phyloP scores from a whole-genome alignment of 1,284 basidiomycete genomes.

The Fomes fomentarius region DNA sequence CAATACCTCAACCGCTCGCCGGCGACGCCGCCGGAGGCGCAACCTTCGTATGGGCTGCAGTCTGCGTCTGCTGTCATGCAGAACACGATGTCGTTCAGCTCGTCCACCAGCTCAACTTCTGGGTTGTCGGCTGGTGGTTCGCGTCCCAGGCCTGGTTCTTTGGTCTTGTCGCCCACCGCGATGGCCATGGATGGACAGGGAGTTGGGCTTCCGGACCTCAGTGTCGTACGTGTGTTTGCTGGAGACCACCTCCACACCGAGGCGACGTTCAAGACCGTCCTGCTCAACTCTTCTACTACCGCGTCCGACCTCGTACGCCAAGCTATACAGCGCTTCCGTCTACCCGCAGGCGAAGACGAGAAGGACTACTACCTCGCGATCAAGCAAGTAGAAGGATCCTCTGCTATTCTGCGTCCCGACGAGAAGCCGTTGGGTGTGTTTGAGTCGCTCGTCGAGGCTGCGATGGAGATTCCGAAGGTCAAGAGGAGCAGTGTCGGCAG shows the following conservation, averaged over 20 bases:
- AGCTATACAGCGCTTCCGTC: slow-evolving; percentile 90
- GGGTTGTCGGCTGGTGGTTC: slow-evolving; percentile 45
- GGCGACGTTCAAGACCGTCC: slow-evolving; percentile 96
- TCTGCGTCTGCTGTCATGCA: slow-evolving; percentile 63
- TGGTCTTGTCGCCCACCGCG: slow-evolving; percentile 64
- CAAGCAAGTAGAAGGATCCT: slow-evolving; percentile 89
- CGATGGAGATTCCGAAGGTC: slow-evolving; percentile 82
- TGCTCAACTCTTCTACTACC: slow-evolving; percentile 87
- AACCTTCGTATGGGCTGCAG: slow-evolving; percentile 69
- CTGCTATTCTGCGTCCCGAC: slow-evolving; percentile 67
- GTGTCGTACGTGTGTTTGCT: slow-evolving; percentile 94
- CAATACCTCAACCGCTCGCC: slow-evolving; percentile 86
- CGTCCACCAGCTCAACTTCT: slow-evolving; percentile 38
- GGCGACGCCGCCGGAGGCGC: slow-evolving; percentile 71
- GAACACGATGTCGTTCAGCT: slow-evolving; percentile 44
- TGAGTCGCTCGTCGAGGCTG: slow-evolving; percentile 79
- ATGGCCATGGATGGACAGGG: slow-evolving; percentile 60
- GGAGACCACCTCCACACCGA: slow-evolving; percentile 88
- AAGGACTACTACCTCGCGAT: slow-evolving; percentile 89
- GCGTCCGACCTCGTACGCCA: slow-evolving; percentile 86
- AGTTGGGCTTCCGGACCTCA: slow-evolving; percentile 81
- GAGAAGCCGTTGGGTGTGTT: slow-evolving; percentile 89
- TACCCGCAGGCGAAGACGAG: slow-evolving; percentile 66
- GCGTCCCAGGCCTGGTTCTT: slow-evolving; percentile 70
- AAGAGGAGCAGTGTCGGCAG: slow-evolving; percentile 93